Evolutionary conservation across 1,284 basidiomycete species (phyloP).

Genomic region (Puccinia horiana): DNA sequence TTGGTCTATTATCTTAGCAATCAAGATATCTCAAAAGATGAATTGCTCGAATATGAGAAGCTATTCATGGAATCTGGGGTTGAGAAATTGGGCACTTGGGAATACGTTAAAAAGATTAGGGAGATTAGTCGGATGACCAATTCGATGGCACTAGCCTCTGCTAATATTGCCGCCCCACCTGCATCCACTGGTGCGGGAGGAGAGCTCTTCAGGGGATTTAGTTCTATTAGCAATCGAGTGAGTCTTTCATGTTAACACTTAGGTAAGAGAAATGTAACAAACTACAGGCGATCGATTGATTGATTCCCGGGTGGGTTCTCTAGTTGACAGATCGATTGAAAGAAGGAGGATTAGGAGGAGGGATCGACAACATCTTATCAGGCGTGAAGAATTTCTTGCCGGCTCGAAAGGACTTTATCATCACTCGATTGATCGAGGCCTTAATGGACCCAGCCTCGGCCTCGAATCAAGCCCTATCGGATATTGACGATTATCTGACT

Average conservation of each 20-base stretch:
- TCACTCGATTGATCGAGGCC: slow-evolving; percentile 89
- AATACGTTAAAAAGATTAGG: slow-evolving; percentile 83
- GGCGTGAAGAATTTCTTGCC: slow-evolving; percentile 98
- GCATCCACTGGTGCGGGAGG: slow-evolving; percentile 63
- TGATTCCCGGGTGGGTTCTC: not conserved
- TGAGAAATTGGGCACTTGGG: slow-evolving; percentile 74
- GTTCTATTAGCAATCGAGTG: slow-evolving; percentile 84
- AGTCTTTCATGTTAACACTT: slow-evolving; percentile 54
- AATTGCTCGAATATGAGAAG: slow-evolving; percentile 81
- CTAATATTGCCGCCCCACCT: slow-evolving; percentile 70
- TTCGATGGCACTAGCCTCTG: slow-evolving; percentile 63
- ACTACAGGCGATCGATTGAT: not conserved
- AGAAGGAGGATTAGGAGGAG: slow-evolving; percentile 74
- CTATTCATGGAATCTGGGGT: slow-evolving; percentile 80
- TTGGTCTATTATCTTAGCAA: slow-evolving; percentile 93
- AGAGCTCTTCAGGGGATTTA: slow-evolving; percentile 87
- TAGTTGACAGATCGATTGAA: slow-evolving; percentile 88
- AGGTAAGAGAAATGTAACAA: not conserved
- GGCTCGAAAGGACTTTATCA: slow-evolving; percentile 85
- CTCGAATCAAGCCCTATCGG: slow-evolving; percentile 85
- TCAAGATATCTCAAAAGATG: slow-evolving; percentile 76
- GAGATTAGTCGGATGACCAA: slow-evolving; percentile 90
- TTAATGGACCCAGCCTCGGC: slow-evolving; percentile 94
- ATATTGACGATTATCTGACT: slow-evolving; percentile 94
- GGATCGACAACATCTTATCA: slow-evolving; percentile 87